Evolutionary conservation across 345 rosid genomes (phyloP), one percentile per base, ranked within the genome.

Genomic region (Brassica nigra): DNA sequence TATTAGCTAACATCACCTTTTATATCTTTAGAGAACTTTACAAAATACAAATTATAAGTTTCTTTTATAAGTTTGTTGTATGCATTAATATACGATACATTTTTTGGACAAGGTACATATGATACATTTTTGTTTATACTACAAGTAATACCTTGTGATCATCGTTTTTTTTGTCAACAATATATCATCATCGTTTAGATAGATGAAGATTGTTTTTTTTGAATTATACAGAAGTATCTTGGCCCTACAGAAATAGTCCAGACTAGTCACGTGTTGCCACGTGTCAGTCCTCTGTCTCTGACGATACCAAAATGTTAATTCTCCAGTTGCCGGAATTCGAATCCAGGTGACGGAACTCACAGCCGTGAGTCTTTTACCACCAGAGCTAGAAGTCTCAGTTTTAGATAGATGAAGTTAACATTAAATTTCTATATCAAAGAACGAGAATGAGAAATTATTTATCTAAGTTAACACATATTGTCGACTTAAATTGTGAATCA

Each of bases 1-100:
- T 68, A 67, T 10, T 52, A 14, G 74, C 30, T 39, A 42, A 42
- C 54, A 55, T 66, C 61, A 64, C 20, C 66, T 30, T 64, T 52
- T 55, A 55, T 7, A 18, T 7, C 27, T 55, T 6, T 55, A 16
- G 7, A 16, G 4, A 15, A 55, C 7, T 8, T 55, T 55, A 18
- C 61, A 15, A 16, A 54, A 54, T 54, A 54, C 23, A 4, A 14
- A 1, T 54, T 15, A 5, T 15, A 54, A 15, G 18, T 54, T 39
- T 49, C 18, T 54, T 6, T 54, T 54, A 15, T 54, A 54, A 54
- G 59, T 54, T 15, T 54, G 16, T 54, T 54, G 15, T 54, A 54
- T 54, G 59, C 59, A 6, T 15, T 54, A 15, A 15, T 54, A 52
- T 52, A 54, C 8, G 59, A 54, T 54, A 54, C 59, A 9, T 36